Conservation (phyloP, 306 rosid genomes). For the Vigna nakashimae region DNA sequence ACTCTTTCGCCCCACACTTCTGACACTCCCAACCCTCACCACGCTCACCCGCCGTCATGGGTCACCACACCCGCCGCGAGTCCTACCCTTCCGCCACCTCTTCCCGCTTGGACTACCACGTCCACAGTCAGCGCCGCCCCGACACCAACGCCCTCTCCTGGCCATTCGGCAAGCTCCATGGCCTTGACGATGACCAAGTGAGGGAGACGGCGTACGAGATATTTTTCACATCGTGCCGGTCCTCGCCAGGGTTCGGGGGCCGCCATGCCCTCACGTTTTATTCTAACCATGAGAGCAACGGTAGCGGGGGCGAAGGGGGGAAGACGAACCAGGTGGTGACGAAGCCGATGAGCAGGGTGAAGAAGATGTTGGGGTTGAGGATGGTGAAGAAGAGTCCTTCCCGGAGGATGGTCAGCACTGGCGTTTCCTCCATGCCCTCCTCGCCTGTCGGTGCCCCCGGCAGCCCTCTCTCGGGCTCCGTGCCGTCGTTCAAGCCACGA, state of each 20-base stretch:
- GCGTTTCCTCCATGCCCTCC: slow-evolving; percentile 57
- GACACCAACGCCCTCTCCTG: slow-evolving; percentile 41
- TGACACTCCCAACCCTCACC: not conserved
- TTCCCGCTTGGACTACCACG: slow-evolving; percentile 43
- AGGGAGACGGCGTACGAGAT: slow-evolving; percentile 59
- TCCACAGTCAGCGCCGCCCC: not conserved
- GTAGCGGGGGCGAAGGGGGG: slow-evolving; percentile 36
- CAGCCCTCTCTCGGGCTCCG: slow-evolving; percentile 44
- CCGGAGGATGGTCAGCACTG: slow-evolving; percentile 54
- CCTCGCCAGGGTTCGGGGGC: slow-evolving; percentile 78
- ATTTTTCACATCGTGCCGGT: slow-evolving; percentile 55
- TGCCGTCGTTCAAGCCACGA: slow-evolving; percentile 61
- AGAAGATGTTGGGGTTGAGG: slow-evolving; percentile 78
- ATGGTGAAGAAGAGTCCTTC: slow-evolving; percentile 75
- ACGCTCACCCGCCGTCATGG: slow-evolving; percentile 58
- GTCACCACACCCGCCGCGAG: slow-evolving; percentile 85
- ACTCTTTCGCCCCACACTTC: slow-evolving; percentile 46
- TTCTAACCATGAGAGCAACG: slow-evolving; percentile 43
- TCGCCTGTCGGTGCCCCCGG: slow-evolving; percentile 48
- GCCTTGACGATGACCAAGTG: slow-evolving; percentile 10
- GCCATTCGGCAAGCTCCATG: slow-evolving; percentile 42
- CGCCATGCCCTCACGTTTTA: slow-evolving; percentile 77
- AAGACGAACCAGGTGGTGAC: slow-evolving; percentile 53
- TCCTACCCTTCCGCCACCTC: slow-evolving; percentile 53
- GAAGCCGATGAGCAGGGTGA: slow-evolving; percentile 76